Base-by-base conservation (phyloP, 768 basidiomycete species). In the Lentinula sp. region DNA sequence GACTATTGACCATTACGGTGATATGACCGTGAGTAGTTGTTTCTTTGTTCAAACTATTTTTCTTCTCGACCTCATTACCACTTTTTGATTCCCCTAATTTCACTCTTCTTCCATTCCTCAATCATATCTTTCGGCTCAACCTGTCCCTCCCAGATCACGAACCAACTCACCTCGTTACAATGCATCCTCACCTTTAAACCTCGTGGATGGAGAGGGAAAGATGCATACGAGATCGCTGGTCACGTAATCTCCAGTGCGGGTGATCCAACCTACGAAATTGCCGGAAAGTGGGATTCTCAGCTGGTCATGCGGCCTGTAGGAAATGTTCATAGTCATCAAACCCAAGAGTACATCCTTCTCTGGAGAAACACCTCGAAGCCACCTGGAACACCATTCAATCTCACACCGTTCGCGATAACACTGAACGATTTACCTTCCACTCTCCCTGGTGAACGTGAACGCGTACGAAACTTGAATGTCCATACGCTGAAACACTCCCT, bases 101-200 rank as follows among this genome's bases (percentile, higher is more conserved):
- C 28, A 28, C 28, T 28, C 3, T 28, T 28, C 3, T 28, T 0
- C 28, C 28, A 28, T 28, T 28, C 23, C 23, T 23, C 28, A 28
- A 3, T 28, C 28, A 28, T 28, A 28, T 28, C 28, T 28, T 28
- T 28, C 28, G 28, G 28, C 28, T 28, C 28, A 28, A 28, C 28
- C 28, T 28, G 59, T 43, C 42, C 10, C 1, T n/a, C 63, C 28
- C 65, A 88, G 89, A 73, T 92, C 62, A 90, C 86, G 42, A 98
- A 98, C 66, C 95, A 98, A 70, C 84, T 93, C 6, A 98, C 95
- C 0, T 83, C 86, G 7, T 95, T 98, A 65, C 84, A 81, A 52
- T 97, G 94, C 65, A 78, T 91, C 0, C 76, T 98, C 23, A 95
- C 93, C 2, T 98, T 98, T 80, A 98, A 98, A 74, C 95, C 95